Evolutionary conservation across 805 yeast genomes (phyloP).

Genomic region (Schizosaccharomyces cryophilus): DNA sequence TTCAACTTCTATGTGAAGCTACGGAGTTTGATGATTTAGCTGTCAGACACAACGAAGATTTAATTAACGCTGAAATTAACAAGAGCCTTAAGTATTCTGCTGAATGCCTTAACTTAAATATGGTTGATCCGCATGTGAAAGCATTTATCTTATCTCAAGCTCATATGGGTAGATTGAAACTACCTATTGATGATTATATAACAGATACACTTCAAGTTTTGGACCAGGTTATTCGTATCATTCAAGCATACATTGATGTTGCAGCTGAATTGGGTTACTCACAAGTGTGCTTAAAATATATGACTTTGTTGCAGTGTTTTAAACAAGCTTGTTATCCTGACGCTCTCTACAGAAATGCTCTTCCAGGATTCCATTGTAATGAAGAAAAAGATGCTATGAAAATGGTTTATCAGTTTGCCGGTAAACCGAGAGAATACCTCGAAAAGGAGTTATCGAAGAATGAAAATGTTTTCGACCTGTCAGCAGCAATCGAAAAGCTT

Average conservation of each 20-base stretch:
- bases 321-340: slow-evolving; percentile 80
- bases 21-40: slow-evolving; percentile 72
- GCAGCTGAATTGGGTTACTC: slow-evolving; percentile 63
- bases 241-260: slow-evolving; percentile 80
- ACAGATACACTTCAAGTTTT: slow-evolving; percentile 84
- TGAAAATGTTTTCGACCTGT: not conserved
- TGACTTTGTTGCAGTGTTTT: slow-evolving; percentile 56
- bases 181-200: slow-evolving; percentile 84
- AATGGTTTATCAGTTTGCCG: slow-evolving; percentile 4
- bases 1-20: slow-evolving; percentile 37
- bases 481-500: not conserved
- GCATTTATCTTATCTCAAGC: slow-evolving; percentile 52
- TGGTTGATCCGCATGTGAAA: slow-evolving; percentile 77
- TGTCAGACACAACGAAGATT: slow-evolving; percentile 75
- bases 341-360: slow-evolving; percentile 34
- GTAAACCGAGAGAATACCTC: slow-evolving; percentile 3
- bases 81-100: slow-evolving; percentile 41
- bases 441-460: slow-evolving; percentile 3
- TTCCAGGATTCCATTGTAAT: slow-evolving; percentile 22
- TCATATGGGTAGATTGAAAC: slow-evolving; percentile 39
- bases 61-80: slow-evolving; percentile 64
- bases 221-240: slow-evolving; percentile 80
- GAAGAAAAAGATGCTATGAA: slow-evolving; percentile 4
- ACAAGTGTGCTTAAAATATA: slow-evolving; percentile 32
- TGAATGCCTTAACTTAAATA: slow-evolving; percentile 17